These are phyloP conservation scores for Neoascochyta sp. DNA, from an alignment of 2,329 filamentous ascomycete species.

Conservation along the genomic window DNA sequence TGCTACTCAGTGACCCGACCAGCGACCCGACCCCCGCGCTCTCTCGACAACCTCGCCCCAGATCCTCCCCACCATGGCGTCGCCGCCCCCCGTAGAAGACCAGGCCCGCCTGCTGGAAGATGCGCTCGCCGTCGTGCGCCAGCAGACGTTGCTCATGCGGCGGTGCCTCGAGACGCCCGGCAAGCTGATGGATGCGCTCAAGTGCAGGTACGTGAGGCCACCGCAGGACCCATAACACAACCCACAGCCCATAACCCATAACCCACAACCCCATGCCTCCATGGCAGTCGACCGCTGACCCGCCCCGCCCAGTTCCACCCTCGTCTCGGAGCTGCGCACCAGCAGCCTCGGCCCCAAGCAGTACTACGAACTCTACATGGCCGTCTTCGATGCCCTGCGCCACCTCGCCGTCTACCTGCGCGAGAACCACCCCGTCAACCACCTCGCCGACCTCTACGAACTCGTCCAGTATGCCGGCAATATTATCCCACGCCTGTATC, in stretches of 20 bases:
- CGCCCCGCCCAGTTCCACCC: constrained; percentile 84
- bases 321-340: constrained; percentile 96
- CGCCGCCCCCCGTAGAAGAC: constrained; percentile 51
- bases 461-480: constrained; percentile 98
- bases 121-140: constrained; percentile 91
- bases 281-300: too few species aligned
- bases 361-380: constrained; percentile 99
- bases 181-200: constrained; percentile 99
- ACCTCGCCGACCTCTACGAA: constrained; percentile 96
- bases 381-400: constrained; percentile 94
- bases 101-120: constrained; percentile 92
- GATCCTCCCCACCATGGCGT: constrained; percentile 39
- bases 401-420: constrained; percentile 94
- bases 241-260: neutral
- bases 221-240: too few species aligned
- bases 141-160: constrained; percentile 96
- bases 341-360: constrained; percentile 98
- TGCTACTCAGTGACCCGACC: too few species aligned
- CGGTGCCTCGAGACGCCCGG: constrained; percentile 95
- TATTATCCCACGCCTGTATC: constrained; percentile 90
- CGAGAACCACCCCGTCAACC: constrained; percentile 96
- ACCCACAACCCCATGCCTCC: too few species aligned
- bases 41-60: constrained; percentile 24
- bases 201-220: constrained; percentile 74
- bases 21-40: too few species aligned